Conservation (phyloP, 768 basidiomycete species). For the Agrocybe praecox region DNA sequence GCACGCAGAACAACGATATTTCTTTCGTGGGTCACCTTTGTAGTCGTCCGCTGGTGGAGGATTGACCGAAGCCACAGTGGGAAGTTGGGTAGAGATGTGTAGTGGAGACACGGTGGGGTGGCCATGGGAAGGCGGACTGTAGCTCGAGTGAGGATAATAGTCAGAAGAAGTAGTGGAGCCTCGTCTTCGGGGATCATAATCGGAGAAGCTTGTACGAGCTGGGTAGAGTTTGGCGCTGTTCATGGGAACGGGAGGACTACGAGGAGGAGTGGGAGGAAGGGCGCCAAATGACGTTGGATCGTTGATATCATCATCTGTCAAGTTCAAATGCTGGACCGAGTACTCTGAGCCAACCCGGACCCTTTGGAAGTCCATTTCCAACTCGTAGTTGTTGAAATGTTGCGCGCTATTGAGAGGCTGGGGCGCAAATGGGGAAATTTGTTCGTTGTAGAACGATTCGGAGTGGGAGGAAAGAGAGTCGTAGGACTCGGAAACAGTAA, state of each 20-base stretch:
- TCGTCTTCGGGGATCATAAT: constrained; percentile 59
- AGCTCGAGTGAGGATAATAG: constrained; percentile 54
- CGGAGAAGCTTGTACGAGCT: constrained; percentile 61
- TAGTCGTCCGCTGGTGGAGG: constrained; percentile 47
- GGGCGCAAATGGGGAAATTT: constrained; percentile 48
- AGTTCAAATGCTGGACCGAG: constrained; percentile 35
- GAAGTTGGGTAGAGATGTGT: constrained; percentile 53
- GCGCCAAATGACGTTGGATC: constrained; percentile 63
- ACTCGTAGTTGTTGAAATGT: constrained; percentile 55
- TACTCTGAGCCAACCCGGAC: constrained; percentile 68
- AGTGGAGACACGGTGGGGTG: constrained; percentile 59
- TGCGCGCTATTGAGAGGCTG: constrained; percentile 34
- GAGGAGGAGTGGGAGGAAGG: constrained; percentile 59
- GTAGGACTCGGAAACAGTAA: constrained; percentile 81
- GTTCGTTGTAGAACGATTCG: constrained; percentile 69
- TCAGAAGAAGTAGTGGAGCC: constrained; percentile 46
- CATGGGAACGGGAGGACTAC: constrained; percentile 45
- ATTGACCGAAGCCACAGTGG: constrained; percentile 45
- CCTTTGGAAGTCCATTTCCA: constrained; percentile 74
- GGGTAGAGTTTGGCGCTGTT: constrained; percentile 34
- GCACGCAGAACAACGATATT: constrained; percentile 76
- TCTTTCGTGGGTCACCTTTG: constrained; percentile 71
- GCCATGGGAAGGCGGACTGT: constrained; percentile 39
- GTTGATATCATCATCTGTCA: constrained; percentile 41
- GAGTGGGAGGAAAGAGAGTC: constrained; percentile 70